Evolutionary conservation across 352 stramenopile species (phyloP), one percentile per base, ranked within the genome.

Genomic region (Globisporangium ultimum): DNA sequence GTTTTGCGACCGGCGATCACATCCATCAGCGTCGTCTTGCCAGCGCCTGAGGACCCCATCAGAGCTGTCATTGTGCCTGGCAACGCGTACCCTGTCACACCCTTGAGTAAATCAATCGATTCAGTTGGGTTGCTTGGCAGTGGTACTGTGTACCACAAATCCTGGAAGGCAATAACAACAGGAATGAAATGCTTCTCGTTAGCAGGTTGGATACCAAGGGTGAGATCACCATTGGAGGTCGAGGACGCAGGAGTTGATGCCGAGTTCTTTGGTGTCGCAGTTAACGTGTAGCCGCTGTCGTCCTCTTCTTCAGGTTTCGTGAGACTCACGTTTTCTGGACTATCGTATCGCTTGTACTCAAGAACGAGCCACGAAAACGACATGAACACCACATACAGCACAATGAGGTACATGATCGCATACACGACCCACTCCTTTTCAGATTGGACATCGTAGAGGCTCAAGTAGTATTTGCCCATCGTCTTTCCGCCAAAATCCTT

Each of bases 1-100:
- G n/a, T n/a, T n/a, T n/a, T n/a, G n/a, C n/a, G n/a, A n/a, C n/a
- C n/a, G n/a, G n/a, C n/a, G 54, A 98, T 95, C 9, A 98, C 93
- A 67, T 99, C 93, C 71, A 98, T 94, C 1, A 98, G 66, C 8
- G 95, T 98, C 15, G 93, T 98, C 64, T 98, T 98, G 21, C 93
- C 90, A 22, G 88, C 84, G 38, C 85, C 85, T 22, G 72, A 82
- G 0, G 76, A 84, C 13, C 84, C 84, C 78, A 92, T 91, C 1
- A 93, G 57, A 10, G 84, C 84, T 4, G 78, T 87, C 46, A 92
- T 84, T 0, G 65, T 72, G 0, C 84, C 84, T 18, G 80, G 84
- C 17, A 67, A 20, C 1, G 78, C 76, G 40, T 74, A 78, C 14
- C 80, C 84, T 6, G 70, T 79, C 52, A 93, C 76, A 4, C 71